Conservation (phyloP, 164 flowering plant genomes). For the Magnolia changhungtana region DNA sequence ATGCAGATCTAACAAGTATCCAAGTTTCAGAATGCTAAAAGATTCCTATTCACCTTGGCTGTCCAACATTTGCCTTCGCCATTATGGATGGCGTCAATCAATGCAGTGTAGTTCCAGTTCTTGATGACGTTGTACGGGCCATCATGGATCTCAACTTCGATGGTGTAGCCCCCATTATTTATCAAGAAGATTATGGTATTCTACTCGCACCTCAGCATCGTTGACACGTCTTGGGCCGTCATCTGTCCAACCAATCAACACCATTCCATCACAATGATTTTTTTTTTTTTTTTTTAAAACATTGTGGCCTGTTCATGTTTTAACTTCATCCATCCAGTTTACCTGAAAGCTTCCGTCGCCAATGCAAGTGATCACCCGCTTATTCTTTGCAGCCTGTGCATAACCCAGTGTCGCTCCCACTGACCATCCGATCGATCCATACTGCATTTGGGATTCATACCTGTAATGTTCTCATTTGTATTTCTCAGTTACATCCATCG, state of each 20-base stretch:
- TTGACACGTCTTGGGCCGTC: conserved; percentile 77
- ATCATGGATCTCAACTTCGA: conserved; percentile 23
- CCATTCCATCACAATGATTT: background rate
- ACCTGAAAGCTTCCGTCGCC: conserved; percentile 90
- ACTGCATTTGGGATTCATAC: conserved; percentile 21
- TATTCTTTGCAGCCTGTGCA: conserved; percentile 71
- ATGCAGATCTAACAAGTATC: background rate
- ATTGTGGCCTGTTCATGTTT: background rate
- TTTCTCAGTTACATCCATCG: background rate
- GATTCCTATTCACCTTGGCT: conserved; percentile 20
- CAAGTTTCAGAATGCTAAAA: background rate
- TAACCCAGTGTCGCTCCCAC: conserved; percentile 93
- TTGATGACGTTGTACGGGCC: conserved; percentile 53
- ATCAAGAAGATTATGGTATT: conserved; percentile 69
- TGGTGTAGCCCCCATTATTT: conserved; percentile 88
- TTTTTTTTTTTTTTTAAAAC: background rate
- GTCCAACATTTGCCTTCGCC: conserved; percentile 53
- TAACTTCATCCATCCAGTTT: background rate
- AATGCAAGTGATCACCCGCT: conserved; percentile 73
- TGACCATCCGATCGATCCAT: conserved; percentile 76
- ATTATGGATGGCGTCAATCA: conserved; percentile 47
- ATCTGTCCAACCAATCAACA: conserved; percentile 32
- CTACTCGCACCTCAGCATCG: conserved; percentile 73
- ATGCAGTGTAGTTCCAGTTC: conserved; percentile 48
- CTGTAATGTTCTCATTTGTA: background rate